Evolutionary conservation across 2,329 filamentous ascomycete species (phyloP).

Genomic region (Teratosphaeriaceae sp.): DNA sequence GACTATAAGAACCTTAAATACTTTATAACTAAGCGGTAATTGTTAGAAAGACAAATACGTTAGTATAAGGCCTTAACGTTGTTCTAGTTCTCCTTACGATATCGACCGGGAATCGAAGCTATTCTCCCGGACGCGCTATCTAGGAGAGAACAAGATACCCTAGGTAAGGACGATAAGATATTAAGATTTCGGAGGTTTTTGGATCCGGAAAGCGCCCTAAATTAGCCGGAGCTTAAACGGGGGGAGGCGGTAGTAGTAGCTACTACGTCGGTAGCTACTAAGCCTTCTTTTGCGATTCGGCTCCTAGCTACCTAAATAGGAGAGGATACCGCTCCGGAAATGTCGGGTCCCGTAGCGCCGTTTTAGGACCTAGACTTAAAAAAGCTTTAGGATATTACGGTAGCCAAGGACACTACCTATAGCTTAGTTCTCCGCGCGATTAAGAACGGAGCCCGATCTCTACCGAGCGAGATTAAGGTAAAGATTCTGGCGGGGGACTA

Average conservation of each 20-base stretch:
- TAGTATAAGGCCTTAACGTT: constrained; percentile 6
- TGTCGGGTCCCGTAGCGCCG: not conserved
- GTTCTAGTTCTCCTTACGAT: constrained; percentile 10
- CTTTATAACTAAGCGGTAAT: constrained; percentile 20
- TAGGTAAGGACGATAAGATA: constrained; percentile 5
- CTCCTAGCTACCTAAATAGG: not conserved
- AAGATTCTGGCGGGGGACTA: not conserved
- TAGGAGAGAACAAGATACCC: constrained; percentile 7
- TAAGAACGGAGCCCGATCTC: not conserved
- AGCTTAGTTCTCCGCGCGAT: not conserved
- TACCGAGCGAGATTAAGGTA: not conserved
- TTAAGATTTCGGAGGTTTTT: constrained; percentile 5
- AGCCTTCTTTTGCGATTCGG: not conserved
- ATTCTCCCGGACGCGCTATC: constrained; percentile 4
- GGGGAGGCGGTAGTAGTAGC: not conserved
- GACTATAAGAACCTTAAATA: constrained; percentile 26
- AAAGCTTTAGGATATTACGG: not conserved
- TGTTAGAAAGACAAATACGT: constrained; percentile 10
- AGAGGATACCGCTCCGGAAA: not conserved
- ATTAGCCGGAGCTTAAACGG: constrained; percentile 2
- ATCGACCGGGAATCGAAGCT: constrained; percentile 5
- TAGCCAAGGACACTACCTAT: not conserved
- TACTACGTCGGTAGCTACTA: not conserved
- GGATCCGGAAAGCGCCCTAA: constrained; percentile 1
- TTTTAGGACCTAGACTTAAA: not conserved